Conservation (phyloP, 306 rosid genomes). For the Citrullus amarus region DNA sequence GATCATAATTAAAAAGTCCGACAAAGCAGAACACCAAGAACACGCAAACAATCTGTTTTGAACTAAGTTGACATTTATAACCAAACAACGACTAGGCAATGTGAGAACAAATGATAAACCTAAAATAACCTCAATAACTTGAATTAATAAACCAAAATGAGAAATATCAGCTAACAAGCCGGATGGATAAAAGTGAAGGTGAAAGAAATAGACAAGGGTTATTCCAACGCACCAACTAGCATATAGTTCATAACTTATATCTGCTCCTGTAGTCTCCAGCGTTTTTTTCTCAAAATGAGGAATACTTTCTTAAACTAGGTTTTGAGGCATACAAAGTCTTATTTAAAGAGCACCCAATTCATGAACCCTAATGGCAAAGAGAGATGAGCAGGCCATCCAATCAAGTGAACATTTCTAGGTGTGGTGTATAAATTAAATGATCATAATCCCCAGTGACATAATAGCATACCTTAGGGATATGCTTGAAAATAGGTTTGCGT, state of each 20-base stretch:
- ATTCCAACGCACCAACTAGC: background rate
- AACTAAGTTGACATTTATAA: background rate
- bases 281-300: background rate
- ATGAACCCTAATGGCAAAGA: background rate
- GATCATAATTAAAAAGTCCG: background rate
- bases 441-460: slow-evolving; percentile 2
- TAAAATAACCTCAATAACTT: background rate
- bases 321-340: background rate
- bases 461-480: slow-evolving; percentile 77
- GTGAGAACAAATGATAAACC: background rate
- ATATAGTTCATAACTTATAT: background rate
- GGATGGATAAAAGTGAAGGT: background rate
- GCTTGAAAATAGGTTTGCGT: slow-evolving; percentile 65
- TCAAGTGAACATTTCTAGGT: background rate
- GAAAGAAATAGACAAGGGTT: background rate
- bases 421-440: background rate
- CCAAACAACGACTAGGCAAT: background rate
- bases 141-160: background rate
- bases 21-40: background rate
- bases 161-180: background rate
- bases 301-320: background rate
- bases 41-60: background rate
- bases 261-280: background rate
- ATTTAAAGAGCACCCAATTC: background rate
- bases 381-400: background rate